phyloP scores from a whole-genome alignment of 768 basidiomycete species.

The Boletus rex-veris region DNA sequence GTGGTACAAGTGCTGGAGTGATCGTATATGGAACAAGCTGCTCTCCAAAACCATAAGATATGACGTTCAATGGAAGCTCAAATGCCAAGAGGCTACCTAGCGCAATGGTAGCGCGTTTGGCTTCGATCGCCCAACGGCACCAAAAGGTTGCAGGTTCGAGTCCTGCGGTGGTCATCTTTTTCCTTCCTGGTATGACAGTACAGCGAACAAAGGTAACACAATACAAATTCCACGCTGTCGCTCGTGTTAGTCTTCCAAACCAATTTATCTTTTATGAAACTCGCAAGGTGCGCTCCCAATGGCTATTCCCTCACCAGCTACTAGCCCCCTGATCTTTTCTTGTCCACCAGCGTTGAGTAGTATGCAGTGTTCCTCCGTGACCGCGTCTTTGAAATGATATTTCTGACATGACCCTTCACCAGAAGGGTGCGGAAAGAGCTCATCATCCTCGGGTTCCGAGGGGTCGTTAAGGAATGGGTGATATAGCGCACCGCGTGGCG shows the following conservation, averaged over 20 bases:
- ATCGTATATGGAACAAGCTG: neutral
- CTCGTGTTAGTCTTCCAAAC: constrained; percentile 6
- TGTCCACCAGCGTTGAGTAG: constrained; percentile 38
- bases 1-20: neutral
- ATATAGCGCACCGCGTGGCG: constrained; percentile 69
- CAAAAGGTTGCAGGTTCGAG: constrained; percentile 97
- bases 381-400: constrained; percentile 58
- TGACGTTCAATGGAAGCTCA: neutral
- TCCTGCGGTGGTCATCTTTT: constrained; percentile 79
- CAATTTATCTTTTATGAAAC: constrained; percentile 42
- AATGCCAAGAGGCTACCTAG: constrained; percentile 55
- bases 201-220: neutral
- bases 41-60: neutral
- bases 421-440: constrained; percentile 63
- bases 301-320: constrained; percentile 47
- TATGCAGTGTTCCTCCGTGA: constrained; percentile 54
- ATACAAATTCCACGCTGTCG: neutral
- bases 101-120: constrained; percentile 96
- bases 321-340: constrained; percentile 31
- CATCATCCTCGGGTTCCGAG: constrained; percentile 54
- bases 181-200: neutral
- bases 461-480: constrained; percentile 71
- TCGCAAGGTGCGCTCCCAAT: constrained; percentile 62
- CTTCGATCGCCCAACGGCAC: constrained; percentile 76
- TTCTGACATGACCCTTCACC: constrained; percentile 65